Conservation (phyloP, 495 filamentous ascomycete species). For the Penicillium goetzii region DNA sequence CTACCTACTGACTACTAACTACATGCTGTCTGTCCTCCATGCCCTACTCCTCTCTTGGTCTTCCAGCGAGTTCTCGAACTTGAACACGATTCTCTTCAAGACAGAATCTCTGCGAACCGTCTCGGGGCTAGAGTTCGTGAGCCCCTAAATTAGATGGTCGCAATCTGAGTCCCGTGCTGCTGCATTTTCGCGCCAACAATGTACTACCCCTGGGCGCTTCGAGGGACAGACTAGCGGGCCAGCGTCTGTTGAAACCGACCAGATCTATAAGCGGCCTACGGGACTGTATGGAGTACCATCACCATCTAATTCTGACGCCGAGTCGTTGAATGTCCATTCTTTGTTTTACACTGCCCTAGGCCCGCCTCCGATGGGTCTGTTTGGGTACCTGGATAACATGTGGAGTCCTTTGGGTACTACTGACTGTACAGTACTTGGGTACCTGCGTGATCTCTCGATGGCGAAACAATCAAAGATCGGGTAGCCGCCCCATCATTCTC, state of each 20-base stretch:
- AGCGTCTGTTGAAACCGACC: slow-evolving; percentile 14
- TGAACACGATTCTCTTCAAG: background rate
- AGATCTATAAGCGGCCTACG: background rate
- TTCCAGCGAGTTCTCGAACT: background rate
- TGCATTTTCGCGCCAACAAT: background rate
- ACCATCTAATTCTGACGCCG: background rate
- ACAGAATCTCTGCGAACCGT: background rate
- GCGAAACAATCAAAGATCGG: background rate
- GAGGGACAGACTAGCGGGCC: background rate
- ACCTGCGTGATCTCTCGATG: slow-evolving; percentile 1
- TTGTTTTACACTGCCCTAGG: background rate
- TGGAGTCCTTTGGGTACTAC: background rate
- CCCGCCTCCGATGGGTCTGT: background rate
- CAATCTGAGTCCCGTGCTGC: background rate
- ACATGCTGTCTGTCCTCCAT: background rate
- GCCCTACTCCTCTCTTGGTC: too few relatives aligned
- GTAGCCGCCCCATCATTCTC: background rate
- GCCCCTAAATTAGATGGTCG: background rate
- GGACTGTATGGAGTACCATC: background rate
- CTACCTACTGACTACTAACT: background rate
- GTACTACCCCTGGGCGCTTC: background rate
- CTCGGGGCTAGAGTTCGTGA: background rate
- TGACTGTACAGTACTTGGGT: background rate
- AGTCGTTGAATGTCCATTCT: background rate
- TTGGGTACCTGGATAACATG: background rate